Evolutionary conservation across 2,329 filamentous ascomycete genomes (phyloP).

Genomic region (Eutypa lata): DNA sequence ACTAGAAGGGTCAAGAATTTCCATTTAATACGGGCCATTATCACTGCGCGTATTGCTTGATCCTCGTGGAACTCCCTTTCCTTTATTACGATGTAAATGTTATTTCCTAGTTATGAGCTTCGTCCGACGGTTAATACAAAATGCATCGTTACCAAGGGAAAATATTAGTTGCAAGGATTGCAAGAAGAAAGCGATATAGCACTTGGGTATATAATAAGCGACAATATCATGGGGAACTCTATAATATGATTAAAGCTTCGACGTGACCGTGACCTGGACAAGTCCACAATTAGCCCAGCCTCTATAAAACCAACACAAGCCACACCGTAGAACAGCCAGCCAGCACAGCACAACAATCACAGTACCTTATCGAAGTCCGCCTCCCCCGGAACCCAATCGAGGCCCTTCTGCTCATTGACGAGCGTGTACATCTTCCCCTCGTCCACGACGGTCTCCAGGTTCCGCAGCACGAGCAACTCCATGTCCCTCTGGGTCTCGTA

Average conservation of each 20-base stretch:
- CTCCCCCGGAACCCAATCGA: slow-evolving; percentile 12
- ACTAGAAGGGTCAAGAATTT: too few species aligned
- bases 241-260: not conserved
- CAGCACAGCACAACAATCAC: slow-evolving; percentile 14
- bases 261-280: not conserved
- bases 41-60: too few species aligned
- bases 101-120: too few species aligned
- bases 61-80: too few species aligned
- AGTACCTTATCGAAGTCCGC: slow-evolving; percentile 2
- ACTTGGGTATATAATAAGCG: not conserved
- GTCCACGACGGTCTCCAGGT: slow-evolving; percentile 62
- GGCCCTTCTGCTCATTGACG: slow-evolving; percentile 64
- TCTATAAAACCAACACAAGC: not conserved
- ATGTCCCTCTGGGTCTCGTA: slow-evolving; percentile 63
- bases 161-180: not conserved
- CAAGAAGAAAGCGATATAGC: not conserved
- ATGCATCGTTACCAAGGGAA: too few species aligned
- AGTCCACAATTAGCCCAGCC: not conserved
- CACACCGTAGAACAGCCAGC: not conserved
- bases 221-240: not conserved
- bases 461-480: slow-evolving; percentile 50
- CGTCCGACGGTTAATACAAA: too few species aligned
- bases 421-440: slow-evolving; percentile 62
- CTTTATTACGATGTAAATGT: too few species aligned
- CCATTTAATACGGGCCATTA: too few species aligned